Base-by-base conservation (phyloP, 2,329 filamentous ascomycete genomes). In the Sordariomycetes sp. region DNA sequence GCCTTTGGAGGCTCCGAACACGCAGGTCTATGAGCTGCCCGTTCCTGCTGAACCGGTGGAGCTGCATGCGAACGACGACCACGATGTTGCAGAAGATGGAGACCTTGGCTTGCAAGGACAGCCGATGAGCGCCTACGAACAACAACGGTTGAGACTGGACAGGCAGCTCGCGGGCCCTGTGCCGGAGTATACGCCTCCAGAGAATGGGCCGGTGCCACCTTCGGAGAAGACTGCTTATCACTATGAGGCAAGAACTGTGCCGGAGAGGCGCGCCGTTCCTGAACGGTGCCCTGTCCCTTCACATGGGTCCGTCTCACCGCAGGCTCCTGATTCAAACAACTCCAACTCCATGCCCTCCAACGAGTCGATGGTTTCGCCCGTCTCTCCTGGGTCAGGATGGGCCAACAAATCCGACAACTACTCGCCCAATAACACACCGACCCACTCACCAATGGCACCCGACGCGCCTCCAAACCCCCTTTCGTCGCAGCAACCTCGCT, bases 1-100 rank as follows among this genome's bases (percentile, higher is more conserved):
- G 28, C 49, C 55, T 28, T 40, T 42, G 15, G 45, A 63, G 47
- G 50, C 59, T 30, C 45, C 57, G 3, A 59, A 62, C 32, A 65
- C 69, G 25, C 63, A 70, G 39, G 61, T 71, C 4, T 72, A 70
- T 38, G 70, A 75, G 43, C 47, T 75, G 46, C 59, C 70, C 2
- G 68, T 58, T 5, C 62, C 63, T 0, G 41, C 55, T 1, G 53
- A 56, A 3, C 69, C 68, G 0, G 63, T 59, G 5, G 72, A 75
- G 45, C 54, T 75, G 27, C n/a, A n/a, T n/a, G n/a, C n/a, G n/a
- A 66, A 72, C 28, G 63, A 58, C 15, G 52, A 53, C 12, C 42
- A 48, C 11, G 43, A 57, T 35, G 57, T 51, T 9, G 55, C 64
- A 31, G 53, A 50, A 8, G 60, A 61, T 2, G 60, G 59, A 1